Evolutionary conservation across 2,329 filamentous ascomycete genomes (phyloP), one percentile per base, ranked within the genome.

Genomic region (Ophiosphaerella herpotricha): DNA sequence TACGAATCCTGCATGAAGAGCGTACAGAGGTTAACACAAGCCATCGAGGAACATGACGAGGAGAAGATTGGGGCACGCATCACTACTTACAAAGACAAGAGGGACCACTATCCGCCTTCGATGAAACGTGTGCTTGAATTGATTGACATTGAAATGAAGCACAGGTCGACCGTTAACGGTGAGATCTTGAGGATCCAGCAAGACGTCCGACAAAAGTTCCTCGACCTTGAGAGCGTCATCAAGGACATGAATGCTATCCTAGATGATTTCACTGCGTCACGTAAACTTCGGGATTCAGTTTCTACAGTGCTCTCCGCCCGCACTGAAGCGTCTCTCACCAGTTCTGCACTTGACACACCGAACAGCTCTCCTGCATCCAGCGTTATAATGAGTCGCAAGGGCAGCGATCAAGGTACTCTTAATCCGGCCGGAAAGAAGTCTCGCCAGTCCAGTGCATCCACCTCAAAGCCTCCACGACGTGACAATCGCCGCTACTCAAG

Each of bases 81-180:
- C 36, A 91, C 96, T 72, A 95, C 83, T 62, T 99, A 96, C 71
- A 92, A 97, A 70, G 90, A 89, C 37, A 99, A 97, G 79, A 95
- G 93, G 74, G 85, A 85, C 51, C 93, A 97, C 71, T 99, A 97
- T 66, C 89, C 91, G 1, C 90, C 92, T 8, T 93, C 94, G 1
- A 95, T 99, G 68, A 90, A 94, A 69, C 85, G 92, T 36, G 91
- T 99, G 7, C 77, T 97, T 14, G 86, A 88, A 34, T 95, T 97
- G 68, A 97, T 97, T 43, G 91, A 97, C 62, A 93, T 91, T 68
- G 94, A 94, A n/a, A 88, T 97, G 65, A 89, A 90, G 68, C 91
- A 97, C 67, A 85, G 94, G n/a, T 79, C 97, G 42, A 97, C 94
- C 0, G 91, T 97, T 47, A 97, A 99, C 67, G 94, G 94, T 38